phyloP scores from a whole-genome alignment of 768 basidiomycete genomes.

The Russula brevipes region DNA sequence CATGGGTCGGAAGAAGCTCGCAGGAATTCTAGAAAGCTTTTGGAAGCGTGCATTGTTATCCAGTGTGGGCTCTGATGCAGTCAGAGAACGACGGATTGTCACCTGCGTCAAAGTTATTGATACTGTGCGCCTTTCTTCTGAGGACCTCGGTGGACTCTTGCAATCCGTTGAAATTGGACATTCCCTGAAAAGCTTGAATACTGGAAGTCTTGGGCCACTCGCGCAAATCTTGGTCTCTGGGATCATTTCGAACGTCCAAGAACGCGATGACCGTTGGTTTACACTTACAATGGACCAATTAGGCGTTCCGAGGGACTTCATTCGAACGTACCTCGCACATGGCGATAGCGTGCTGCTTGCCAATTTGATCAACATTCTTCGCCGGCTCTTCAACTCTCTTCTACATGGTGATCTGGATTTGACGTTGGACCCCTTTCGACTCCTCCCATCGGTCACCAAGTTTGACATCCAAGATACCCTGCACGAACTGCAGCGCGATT shows the following conservation, averaged over 20 bases:
- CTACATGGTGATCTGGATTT: neutral
- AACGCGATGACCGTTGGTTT: neutral
- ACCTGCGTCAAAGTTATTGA: neutral
- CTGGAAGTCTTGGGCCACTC: neutral
- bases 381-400: neutral
- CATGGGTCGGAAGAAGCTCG: neutral
- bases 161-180: neutral
- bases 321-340: neutral
- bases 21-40: neutral
- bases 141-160: neutral
- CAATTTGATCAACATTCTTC: slow-evolving; percentile 3
- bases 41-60: neutral
- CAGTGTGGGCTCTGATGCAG: neutral
- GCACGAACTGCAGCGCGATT: neutral
- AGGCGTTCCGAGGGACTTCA: neutral
- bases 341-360: neutral
- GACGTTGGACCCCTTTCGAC: neutral
- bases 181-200: neutral
- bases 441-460: neutral
- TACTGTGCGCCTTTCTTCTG: no score
- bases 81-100: neutral
- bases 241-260: neutral
- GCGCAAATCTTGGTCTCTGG: neutral
- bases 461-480: neutral
- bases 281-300: neutral